Evolutionary conservation across 352 stramenopile genomes (phyloP).

Genomic region (Pythium rishiriense): DNA sequence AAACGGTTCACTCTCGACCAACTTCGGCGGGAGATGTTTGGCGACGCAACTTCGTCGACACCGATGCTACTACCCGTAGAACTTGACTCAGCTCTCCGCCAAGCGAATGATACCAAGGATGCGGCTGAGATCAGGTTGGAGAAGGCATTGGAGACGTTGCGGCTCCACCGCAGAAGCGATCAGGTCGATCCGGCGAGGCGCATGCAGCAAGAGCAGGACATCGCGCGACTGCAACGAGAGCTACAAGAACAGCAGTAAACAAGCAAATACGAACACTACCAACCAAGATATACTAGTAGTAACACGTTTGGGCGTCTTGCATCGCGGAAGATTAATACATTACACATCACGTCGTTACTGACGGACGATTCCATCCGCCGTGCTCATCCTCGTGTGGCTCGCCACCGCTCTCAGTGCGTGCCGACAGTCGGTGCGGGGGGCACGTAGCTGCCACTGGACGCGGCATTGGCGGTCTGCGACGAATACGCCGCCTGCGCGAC

Average conservation of each 20-base stretch:
- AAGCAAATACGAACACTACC: neutral
- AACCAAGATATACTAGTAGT: too few species aligned
- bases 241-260: slow-evolving; percentile 8
- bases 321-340: slow-evolving; percentile 17
- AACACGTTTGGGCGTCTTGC: too few species aligned
- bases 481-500: slow-evolving; percentile 32
- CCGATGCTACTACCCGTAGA: slow-evolving; percentile 26
- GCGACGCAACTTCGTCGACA: slow-evolving; percentile 25
- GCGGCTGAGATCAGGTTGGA: slow-evolving; percentile 24
- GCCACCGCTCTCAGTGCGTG: slow-evolving; percentile 7
- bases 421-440: slow-evolving; percentile 17
- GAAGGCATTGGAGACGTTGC: slow-evolving; percentile 22
- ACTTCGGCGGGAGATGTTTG: slow-evolving; percentile 30
- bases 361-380: too few species aligned
- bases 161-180: slow-evolving; percentile 20
- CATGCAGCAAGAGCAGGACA: slow-evolving; percentile 23
- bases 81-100: slow-evolving; percentile 6
- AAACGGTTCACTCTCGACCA: slow-evolving; percentile 24
- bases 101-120: slow-evolving; percentile 24
- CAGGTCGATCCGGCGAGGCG: slow-evolving; percentile 25
- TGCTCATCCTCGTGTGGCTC: too few species aligned
- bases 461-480: slow-evolving; percentile 10
- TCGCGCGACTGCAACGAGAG: slow-evolving; percentile 8
- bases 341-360: slow-evolving; percentile 13
- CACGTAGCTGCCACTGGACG: slow-evolving; percentile 19